Percentiles rank a stretch among this genome's conserved stretches.
phyloP scores from a whole-genome alignment of 768 basidiomycete species.

The Suillus alpinus region DNA sequence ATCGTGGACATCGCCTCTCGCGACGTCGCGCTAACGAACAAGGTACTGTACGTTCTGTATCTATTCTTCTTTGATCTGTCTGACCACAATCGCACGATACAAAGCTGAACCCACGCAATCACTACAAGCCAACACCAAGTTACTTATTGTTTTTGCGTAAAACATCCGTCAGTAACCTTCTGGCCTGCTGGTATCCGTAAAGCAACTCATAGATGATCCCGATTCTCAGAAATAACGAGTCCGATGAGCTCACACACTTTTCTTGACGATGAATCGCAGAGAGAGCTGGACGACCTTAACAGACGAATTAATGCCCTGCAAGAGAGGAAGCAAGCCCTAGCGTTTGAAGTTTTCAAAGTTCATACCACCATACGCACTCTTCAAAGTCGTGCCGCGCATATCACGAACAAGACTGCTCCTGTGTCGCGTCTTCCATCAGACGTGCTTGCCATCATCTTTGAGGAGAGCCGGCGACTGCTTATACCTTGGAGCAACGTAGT shows the following conservation, averaged over 20 bases:
- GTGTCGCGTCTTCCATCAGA: slow-evolving; percentile 29
- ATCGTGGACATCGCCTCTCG: background rate
- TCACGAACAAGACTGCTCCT: slow-evolving; percentile 28
- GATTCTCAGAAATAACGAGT: slow-evolving; percentile 14
- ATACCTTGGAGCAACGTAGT: slow-evolving; percentile 21
- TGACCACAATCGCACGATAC: background rate
- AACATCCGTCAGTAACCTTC: background rate
- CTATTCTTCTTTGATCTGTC: background rate
- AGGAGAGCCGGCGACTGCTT: slow-evolving; percentile 29
- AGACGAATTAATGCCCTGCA: slow-evolving; percentile 20
- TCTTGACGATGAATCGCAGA: slow-evolving; percentile 23
- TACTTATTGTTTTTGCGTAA: background rate
- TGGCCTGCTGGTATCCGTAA: background rate
- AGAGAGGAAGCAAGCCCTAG: slow-evolving; percentile 18
- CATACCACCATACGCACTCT: slow-evolving; percentile 26
- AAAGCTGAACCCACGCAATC: background rate
- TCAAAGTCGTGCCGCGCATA: slow-evolving; percentile 31
- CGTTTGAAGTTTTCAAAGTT: slow-evolving; percentile 23
- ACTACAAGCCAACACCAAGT: background rate
- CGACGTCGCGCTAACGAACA: background rate
- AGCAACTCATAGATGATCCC: background rate
- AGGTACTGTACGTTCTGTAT: background rate
- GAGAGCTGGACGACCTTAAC: slow-evolving; percentile 24
- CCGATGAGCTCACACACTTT: background rate
- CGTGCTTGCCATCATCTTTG: slow-evolving; percentile 33